Percentiles rank a stretch among this genome's conserved stretches.
Conservation (phyloP, 1,284 basidiomycete genomes). For the Puccinia polysora region DNA sequence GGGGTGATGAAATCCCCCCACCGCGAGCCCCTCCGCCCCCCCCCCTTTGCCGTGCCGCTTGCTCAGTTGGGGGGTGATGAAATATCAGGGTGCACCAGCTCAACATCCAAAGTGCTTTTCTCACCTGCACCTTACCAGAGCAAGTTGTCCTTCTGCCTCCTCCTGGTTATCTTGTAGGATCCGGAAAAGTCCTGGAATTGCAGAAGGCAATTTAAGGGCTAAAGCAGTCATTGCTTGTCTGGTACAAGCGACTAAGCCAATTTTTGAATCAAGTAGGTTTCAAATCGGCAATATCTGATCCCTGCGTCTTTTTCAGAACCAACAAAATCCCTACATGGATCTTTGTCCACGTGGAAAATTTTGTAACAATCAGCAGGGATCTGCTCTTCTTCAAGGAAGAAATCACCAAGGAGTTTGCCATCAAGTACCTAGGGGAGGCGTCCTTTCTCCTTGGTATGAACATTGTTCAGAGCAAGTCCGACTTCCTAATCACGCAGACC, state of each 20-base stretch:
- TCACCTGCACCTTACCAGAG: neutral
- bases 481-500: neutral
- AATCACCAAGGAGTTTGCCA: neutral
- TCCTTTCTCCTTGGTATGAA: neutral
- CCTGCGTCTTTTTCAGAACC: neutral
- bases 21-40: no score
- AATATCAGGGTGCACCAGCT: no score
- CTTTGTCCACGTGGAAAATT: neutral
- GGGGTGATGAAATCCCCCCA: no score
- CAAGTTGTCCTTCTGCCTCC: neutral
- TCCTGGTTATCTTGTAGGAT: neutral
- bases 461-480: neutral
- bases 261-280: neutral
- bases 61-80: no score
- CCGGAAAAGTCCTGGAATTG: neutral
- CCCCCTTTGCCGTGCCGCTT: no score
- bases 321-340: neutral
- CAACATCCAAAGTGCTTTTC: neutral
- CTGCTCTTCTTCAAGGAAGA: neutral
- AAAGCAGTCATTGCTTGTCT: neutral
- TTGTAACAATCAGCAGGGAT: neutral
- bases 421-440: neutral
- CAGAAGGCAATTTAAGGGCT: neutral
- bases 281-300: neutral
- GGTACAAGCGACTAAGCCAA: constrained; percentile 6